Base-by-base conservation (phyloP, 768 basidiomycete species). In the Tubosaeta brunneosetosa region DNA sequence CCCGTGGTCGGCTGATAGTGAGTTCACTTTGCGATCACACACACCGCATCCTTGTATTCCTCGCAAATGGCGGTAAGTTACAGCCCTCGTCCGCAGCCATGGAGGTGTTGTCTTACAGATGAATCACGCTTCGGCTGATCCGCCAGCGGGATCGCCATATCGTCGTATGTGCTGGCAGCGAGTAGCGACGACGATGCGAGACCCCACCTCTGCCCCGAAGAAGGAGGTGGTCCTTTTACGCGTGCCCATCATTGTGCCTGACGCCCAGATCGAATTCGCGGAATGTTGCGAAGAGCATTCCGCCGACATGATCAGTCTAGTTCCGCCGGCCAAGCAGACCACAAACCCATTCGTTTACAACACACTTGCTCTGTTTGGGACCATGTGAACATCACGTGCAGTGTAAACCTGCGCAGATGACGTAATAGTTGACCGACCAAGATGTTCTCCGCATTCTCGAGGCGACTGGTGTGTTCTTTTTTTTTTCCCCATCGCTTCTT, bases 361-460 rank as follows among this genome's bases (percentile, higher is more conserved):
- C n/a, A n/a, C n/a, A n/a, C n/a, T n/a, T n/a, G n/a, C n/a, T n/a
- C n/a, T n/a, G n/a, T n/a, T n/a, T n/a, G 1, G 22, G 22, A 22
- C 22, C 22, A 22, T 22, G 22, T 22, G 33, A 34, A 14, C 4
- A 14, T 34, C 33, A 34, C 14, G 29, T 29, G 29, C 29, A 9
- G 29, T 29, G 29, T 29, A 29, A 29, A 29, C 29, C 29, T 29
- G 29, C 29, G 29, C 29, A 29, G 9, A 12, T 34, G 8, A 34
- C 33, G 14, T 34, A 34, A 34, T 12, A 11, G 4, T 38, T 38
- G 29, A 9, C 6, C 17, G 2, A n/a, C 37, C 5, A 11, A 33
- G 38, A 73, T 72, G 71, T 73, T 73, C 55, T 68, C 72, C 41
- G 69, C 71, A 53, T 73, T 73, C 53, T 71, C 67, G 49, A 68